A percentile compares a stretch with the other conserved stretches of the same genome.
Conservation (phyloP, 179 eudicot genomes). For the Sideroxylon spinosum region DNA sequence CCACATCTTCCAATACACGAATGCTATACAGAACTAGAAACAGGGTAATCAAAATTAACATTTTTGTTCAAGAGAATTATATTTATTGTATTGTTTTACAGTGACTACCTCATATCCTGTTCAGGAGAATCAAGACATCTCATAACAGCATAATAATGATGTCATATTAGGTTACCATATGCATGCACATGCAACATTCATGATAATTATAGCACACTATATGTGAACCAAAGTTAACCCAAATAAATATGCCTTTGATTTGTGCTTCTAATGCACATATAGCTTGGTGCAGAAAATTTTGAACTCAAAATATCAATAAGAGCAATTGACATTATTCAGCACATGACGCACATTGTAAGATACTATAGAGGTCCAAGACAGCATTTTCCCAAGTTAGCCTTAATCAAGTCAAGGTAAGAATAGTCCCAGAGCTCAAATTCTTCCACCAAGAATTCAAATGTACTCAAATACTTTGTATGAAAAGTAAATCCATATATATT, state of each 20-base stretch:
- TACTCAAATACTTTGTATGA: no score
- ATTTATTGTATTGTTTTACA: not conserved
- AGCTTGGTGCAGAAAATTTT: not conserved
- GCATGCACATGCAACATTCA: not conserved
- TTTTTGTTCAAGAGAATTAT: not conserved
- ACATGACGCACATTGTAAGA: not conserved
- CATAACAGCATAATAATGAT: no score
- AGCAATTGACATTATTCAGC: not conserved
- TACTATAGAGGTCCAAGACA: constrained; percentile 1
- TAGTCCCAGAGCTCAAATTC: not conserved
- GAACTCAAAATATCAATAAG: not conserved
- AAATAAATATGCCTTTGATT: not conserved
- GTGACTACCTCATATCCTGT: not conserved
- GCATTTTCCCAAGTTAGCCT: not conserved
- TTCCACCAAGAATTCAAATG: not conserved
- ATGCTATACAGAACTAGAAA: not conserved
- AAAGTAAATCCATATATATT: no score
- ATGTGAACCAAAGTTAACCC: not conserved
- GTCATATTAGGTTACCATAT: not conserved
- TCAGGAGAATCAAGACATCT: not conserved
- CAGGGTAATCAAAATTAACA: not conserved
- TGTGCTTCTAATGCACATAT: not conserved
- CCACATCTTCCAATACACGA: not conserved
- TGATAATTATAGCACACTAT: not conserved
- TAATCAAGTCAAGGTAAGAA: not conserved